A percentile compares a stretch with the other conserved stretches of the same genome.
phyloP scores from a whole-genome alignment of 2,329 filamentous ascomycete species.

The Cordyceps javanica region DNA sequence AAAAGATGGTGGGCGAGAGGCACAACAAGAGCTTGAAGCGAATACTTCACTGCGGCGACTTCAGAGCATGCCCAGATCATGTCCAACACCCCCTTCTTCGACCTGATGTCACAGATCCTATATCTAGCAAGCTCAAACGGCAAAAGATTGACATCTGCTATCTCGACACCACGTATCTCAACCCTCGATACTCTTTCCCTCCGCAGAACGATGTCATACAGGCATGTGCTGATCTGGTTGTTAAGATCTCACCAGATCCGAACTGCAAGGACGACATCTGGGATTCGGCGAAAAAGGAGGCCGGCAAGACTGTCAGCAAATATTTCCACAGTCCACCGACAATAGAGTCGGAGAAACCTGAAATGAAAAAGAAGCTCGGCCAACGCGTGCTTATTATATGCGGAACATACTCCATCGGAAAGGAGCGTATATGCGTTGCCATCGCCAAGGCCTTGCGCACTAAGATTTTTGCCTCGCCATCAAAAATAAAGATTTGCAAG shows the following conservation, averaged over 20 bases:
- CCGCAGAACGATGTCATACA: slow-evolving; percentile 80
- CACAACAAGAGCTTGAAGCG: slow-evolving; percentile 60
- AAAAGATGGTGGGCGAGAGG: slow-evolving; percentile 64
- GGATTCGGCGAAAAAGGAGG: slow-evolving; percentile 36
- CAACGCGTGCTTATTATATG: slow-evolving; percentile 81
- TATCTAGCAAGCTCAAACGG: slow-evolving; percentile 65
- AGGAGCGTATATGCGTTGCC: slow-evolving; percentile 89
- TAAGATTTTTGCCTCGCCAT: slow-evolving; percentile 81
- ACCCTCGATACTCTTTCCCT: slow-evolving; percentile 91
- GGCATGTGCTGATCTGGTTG: slow-evolving; percentile 82
- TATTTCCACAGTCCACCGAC: slow-evolving; percentile 39
- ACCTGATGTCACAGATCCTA: slow-evolving; percentile 64
- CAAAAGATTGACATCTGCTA: slow-evolving; percentile 95
- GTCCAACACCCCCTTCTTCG: slow-evolving; percentile 74
- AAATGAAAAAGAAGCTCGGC: slow-evolving; percentile 21
- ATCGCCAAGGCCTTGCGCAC: slow-evolving; percentile 80
- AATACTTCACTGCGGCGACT: slow-evolving; percentile 92
- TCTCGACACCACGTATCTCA: slow-evolving; percentile 93
- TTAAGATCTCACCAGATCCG: slow-evolving; percentile 64
- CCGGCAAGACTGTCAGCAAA: slow-evolving; percentile 41
- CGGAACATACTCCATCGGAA: slow-evolving; percentile 96
- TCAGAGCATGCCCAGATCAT: slow-evolving; percentile 82
- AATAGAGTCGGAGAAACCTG: slow-evolving; percentile 19
- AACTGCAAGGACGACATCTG: slow-evolving; percentile 41
- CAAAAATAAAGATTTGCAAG: slow-evolving; percentile 77